Conservation (phyloP, 495 filamentous ascomycete species). For the Xeromyces bisporus region DNA sequence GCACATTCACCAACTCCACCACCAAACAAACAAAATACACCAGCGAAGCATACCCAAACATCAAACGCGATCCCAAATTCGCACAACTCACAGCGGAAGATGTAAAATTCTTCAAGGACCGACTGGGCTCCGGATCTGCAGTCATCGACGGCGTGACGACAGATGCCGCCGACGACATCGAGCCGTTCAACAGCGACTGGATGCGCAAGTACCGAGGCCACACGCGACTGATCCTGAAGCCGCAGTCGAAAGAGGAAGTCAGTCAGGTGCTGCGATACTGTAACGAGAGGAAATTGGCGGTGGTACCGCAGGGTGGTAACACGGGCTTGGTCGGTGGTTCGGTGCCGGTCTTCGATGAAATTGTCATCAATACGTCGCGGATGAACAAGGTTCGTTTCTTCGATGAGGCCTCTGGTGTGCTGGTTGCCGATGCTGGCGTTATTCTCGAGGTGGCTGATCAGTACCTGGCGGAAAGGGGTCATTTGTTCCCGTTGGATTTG, state of each 20-base stretch:
- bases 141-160: constrained; percentile 65
- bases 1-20: constrained; percentile 21
- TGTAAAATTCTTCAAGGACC: constrained; percentile 57
- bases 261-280: constrained; percentile 83
- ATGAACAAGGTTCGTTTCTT: constrained; percentile 88
- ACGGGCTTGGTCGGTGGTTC: constrained; percentile 89
- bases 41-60: constrained; percentile 64
- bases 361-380: constrained; percentile 72
- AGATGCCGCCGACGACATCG: constrained; percentile 60
- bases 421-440: constrained; percentile 79
- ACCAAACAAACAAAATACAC: constrained; percentile 52
- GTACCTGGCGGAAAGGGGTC: constrained; percentile 56
- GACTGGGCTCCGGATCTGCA: constrained; percentile 62
- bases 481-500: constrained; percentile 89
- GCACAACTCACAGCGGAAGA: constrained; percentile 51
- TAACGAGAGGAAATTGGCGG: constrained; percentile 75
- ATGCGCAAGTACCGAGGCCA: constrained; percentile 98
- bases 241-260: constrained; percentile 63
- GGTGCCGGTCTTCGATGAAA: constrained; percentile 94
- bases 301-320: constrained; percentile 96
- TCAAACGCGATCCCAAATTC: constrained; percentile 65
- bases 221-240: constrained; percentile 72
- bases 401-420: constrained; percentile 76
- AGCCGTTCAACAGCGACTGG: constrained; percentile 93
- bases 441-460: constrained; percentile 80